A percentile compares a stretch with the other conserved stretches of the same genome.
Conservation (phyloP, 2,329 filamentous ascomycete species). For the Zymoseptoria passerinii region DNA sequence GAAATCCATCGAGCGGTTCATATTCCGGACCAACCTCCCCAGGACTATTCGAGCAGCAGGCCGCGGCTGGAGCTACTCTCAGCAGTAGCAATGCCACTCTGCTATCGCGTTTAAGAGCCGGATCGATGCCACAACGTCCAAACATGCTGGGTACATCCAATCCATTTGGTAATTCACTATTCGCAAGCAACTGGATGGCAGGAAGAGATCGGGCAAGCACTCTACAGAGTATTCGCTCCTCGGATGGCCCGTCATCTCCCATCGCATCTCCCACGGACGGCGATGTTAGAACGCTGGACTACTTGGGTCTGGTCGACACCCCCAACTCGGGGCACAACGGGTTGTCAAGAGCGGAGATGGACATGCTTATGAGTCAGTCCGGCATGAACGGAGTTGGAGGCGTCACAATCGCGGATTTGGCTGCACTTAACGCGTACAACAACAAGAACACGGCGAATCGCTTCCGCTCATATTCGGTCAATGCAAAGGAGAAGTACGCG, state of each 20-base stretch:
- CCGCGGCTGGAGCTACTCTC: constrained; percentile 42
- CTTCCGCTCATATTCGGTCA: constrained; percentile 95
- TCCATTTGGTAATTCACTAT: constrained; percentile 64
- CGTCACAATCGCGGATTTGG: constrained; percentile 61
- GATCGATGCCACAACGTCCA: constrained; percentile 85
- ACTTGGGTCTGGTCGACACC: constrained; percentile 88
- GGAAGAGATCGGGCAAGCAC: constrained; percentile 79
- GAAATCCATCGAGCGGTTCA: constrained; percentile 78
- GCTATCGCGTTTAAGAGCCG: constrained; percentile 77
- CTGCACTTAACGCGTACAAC: constrained; percentile 66
- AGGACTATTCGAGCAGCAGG: constrained; percentile 24
- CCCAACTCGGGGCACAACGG: constrained; percentile 72
- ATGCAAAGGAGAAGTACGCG: constrained; percentile 95
- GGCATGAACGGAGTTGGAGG: constrained; percentile 41
- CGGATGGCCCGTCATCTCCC: constrained; percentile 79
- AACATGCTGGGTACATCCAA: constrained; percentile 50
- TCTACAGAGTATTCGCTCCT: constrained; percentile 79
- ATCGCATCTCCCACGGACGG: constrained; percentile 76
- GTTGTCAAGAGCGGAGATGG: constrained; percentile 53
- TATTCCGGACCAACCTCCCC: constrained; percentile 58
- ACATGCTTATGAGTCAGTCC: constrained; percentile 44
- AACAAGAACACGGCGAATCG: constrained; percentile 67
- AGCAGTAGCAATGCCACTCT: constrained; percentile 58
- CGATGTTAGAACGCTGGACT: constrained; percentile 89
- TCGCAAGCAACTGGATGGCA: constrained; percentile 75